Percentiles rank a stretch among this genome's conserved stretches.
Conservation (phyloP, 257 asterid species). For the Solanum corneliomulleri region DNA sequence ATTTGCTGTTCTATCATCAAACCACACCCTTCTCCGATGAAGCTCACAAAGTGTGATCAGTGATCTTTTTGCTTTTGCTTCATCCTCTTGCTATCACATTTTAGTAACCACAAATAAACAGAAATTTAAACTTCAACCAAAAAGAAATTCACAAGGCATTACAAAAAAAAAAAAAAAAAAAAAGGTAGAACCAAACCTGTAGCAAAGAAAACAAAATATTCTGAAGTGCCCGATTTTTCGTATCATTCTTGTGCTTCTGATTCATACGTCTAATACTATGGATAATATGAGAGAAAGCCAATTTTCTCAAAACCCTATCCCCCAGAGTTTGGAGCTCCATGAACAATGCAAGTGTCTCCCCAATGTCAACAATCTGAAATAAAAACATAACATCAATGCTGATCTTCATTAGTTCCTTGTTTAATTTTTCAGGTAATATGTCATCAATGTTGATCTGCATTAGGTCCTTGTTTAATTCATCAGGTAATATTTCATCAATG, state of each 20-base stretch:
- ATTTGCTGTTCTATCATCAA: constrained; percentile 85
- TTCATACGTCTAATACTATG: constrained; percentile 64
- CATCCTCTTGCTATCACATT: constrained; percentile 74
- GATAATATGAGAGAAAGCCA: constrained; percentile 71
- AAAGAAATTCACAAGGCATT: background rate
- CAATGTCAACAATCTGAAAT: constrained; percentile 50
- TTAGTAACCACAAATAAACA: background rate
- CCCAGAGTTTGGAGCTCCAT: constrained; percentile 90
- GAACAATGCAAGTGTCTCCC: constrained; percentile 57
- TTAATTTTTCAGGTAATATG: background rate
- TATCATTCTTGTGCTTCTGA: constrained; percentile 83
- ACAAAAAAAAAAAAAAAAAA: constrained; percentile 5
- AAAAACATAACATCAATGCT: background rate
- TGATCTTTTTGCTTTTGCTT: constrained; percentile 68
- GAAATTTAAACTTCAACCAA: background rate
- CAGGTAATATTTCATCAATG: background rate
- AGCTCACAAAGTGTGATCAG: constrained; percentile 69
- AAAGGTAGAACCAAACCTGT: constrained; percentile 41
- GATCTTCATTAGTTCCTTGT: background rate
- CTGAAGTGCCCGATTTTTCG: constrained; percentile 70
- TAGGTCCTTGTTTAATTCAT: background rate
- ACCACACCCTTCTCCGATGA: constrained; percentile 83
- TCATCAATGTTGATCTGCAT: background rate
- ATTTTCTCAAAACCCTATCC: constrained; percentile 42
- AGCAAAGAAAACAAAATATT: constrained; percentile 61